Conservation (phyloP, 306 rosid genomes). For the Vigna unguiculata region DNA sequence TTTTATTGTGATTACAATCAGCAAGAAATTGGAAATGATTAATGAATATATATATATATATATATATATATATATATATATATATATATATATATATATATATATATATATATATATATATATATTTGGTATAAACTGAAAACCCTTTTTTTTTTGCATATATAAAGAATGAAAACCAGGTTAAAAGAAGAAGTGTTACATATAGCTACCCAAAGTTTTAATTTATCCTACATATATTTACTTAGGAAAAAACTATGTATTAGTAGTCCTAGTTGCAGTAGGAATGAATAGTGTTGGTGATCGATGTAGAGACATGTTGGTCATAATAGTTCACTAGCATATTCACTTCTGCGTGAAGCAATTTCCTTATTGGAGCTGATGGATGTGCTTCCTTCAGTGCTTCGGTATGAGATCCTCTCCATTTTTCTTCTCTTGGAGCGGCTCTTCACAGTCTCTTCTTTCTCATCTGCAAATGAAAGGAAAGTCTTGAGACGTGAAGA, state of each 20-base stretch:
- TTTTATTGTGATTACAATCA: neutral
- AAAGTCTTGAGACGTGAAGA: constrained; percentile 63
- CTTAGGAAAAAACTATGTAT: neutral
- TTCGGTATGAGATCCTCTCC: constrained; percentile 62
- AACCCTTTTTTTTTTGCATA: neutral
- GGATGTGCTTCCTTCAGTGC: constrained; percentile 49
- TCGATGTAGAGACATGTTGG: neutral
- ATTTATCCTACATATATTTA: neutral
- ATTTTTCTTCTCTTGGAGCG: constrained; percentile 66
- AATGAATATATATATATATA: neutral
- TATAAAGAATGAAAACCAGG: neutral
- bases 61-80: too few relatives aligned
- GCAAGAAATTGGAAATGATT: neutral
- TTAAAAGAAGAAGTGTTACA: neutral
- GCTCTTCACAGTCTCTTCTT: constrained; percentile 60
- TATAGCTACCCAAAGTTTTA: constrained; percentile 2
- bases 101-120: too few relatives aligned
- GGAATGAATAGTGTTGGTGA: neutral
- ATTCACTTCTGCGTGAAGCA: constrained; percentile 40
- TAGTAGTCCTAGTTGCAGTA: neutral
- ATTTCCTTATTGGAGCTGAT: constrained; percentile 44
- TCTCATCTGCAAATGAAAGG: constrained; percentile 75
- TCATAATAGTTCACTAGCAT: constrained; percentile 26
- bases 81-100: too few relatives aligned
- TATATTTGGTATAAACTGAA: too few relatives aligned